These are phyloP conservation scores for Naegleria gruberi DNA, from an alignment of 208 protist genomes.

Conservation along the genomic window DNA sequence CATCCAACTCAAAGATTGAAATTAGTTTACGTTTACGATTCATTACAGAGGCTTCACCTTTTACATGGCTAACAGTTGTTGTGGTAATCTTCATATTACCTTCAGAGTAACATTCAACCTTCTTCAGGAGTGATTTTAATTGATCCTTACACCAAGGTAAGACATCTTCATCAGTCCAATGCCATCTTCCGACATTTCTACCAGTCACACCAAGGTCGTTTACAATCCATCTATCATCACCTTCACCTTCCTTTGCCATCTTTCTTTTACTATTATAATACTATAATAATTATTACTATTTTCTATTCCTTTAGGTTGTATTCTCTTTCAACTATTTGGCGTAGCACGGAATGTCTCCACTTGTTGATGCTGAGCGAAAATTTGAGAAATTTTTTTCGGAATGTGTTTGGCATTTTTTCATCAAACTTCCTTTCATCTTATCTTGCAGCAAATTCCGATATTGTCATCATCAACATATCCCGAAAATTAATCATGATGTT, in stretches of 20 bases:
- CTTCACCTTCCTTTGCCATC: constrained; percentile 7
- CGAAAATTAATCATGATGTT: no score
- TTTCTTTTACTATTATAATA: not conserved
- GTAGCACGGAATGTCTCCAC: no score
- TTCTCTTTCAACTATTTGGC: no score
- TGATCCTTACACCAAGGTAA: not conserved
- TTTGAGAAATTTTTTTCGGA: no score
- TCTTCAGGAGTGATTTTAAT: not conserved
- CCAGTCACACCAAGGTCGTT: not conserved
- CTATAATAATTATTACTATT: no score
- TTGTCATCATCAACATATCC: no score
- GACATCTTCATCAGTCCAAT: constrained; percentile 14
- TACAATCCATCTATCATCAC: constrained; percentile 8
- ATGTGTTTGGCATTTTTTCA: no score
- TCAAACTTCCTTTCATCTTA: no score
- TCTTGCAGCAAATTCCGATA: no score
- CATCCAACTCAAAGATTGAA: constrained; percentile 6
- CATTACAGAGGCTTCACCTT: not conserved
- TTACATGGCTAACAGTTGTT: not conserved
- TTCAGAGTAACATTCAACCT: not conserved
- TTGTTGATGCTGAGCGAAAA: no score
- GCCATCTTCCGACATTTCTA: constrained; percentile 8
- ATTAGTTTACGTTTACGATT: constrained; percentile 7
- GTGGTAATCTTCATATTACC: not conserved
- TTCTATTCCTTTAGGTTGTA: no score